Evolutionary conservation across 225 moss, liverwort and hornwort genomes (phyloP).

Genomic region (Marchantia polymorpha): DNA sequence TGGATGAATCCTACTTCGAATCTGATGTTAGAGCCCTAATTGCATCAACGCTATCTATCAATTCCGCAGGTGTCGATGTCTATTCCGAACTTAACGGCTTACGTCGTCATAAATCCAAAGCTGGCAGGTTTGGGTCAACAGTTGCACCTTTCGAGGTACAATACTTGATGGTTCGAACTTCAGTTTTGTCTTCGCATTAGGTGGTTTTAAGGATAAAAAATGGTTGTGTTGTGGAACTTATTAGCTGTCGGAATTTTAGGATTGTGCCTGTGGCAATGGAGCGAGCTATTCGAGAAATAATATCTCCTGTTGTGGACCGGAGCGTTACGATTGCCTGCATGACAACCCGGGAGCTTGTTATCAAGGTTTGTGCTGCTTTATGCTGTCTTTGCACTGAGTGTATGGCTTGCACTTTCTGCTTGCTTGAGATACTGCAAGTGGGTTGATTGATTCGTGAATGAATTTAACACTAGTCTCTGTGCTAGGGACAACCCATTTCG

Average conservation of each 20-base stretch:
- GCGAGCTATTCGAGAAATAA: constrained; percentile 88
- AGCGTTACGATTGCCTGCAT: constrained; percentile 93
- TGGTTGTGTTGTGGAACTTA: background rate
- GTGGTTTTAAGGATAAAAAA: background rate
- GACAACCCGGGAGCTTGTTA: constrained; percentile 93
- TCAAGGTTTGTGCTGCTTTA: constrained; percentile 51
- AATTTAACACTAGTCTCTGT: no score
- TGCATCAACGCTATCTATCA: background rate
- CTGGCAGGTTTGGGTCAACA: constrained; percentile 77
- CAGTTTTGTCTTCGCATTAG: background rate
- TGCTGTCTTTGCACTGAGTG: no score
- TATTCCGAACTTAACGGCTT: constrained; percentile 77
- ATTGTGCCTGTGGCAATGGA: constrained; percentile 94
- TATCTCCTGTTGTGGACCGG: constrained; percentile 86
- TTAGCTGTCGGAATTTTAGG: constrained; percentile 36
- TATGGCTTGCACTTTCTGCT: no score
- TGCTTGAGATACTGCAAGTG: no score
- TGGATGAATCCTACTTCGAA: background rate
- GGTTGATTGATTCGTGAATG: no score
- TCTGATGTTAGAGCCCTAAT: background rate
- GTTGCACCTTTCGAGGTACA: constrained; percentile 71
- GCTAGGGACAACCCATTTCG: no score
- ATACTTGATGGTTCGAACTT: constrained; percentile 15
- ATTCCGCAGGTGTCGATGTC: constrained; percentile 69
- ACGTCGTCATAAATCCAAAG: constrained; percentile 78